Evolutionary conservation across 306 rosid genomes (phyloP), one percentile per base, ranked within the genome.

Genomic region (apple (Malus domestica)): DNA sequence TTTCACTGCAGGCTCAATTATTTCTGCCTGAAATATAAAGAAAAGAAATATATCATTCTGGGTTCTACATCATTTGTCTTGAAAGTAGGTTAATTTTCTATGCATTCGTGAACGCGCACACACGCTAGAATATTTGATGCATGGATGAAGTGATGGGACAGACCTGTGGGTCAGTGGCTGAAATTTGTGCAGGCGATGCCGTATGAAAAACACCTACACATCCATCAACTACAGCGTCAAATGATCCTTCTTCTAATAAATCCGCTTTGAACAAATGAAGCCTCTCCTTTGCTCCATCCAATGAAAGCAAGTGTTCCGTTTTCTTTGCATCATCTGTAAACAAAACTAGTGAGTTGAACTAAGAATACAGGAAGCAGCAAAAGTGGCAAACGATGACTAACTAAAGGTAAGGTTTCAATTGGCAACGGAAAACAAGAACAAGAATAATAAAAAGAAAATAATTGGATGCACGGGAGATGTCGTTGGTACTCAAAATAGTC

Each of bases 121-220:
- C 23, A 59, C 3, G 13, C 2, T 9, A 11, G 3, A 64, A 3
- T 14, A 10, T 38, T 64, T 15, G n/a, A 19, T 30, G n/a, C 0
- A 29, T 9, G n/a, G 2, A 29, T 9, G 7, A 60, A 27, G 19
- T 11, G 15, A 70, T 3, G 46, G 38, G 63, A 45, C 18, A 60
- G 16, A 63, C 90, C 86, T 84, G 84, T 52, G 89, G 89, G 20
- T 86, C 79, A 1, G 73, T 52, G 68, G 67, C 30, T 19, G 11
- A 3, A 4, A 6, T 0, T 6, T 1, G 9, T 9, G 81, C 74
- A 13, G 90, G 89, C 3, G 86, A 89, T 32, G 93, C 93, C 9
- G 87, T 80, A 44, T 89, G 90, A 66, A 89, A 49, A 89, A 67
- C 93, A 44, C 86, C 87, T 8, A 78, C 45, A 77, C 86, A 89